Percentiles rank a stretch among this genome's conserved stretches.
Conservation (phyloP, 441 rosid species). For the Iberis amara region DNA sequence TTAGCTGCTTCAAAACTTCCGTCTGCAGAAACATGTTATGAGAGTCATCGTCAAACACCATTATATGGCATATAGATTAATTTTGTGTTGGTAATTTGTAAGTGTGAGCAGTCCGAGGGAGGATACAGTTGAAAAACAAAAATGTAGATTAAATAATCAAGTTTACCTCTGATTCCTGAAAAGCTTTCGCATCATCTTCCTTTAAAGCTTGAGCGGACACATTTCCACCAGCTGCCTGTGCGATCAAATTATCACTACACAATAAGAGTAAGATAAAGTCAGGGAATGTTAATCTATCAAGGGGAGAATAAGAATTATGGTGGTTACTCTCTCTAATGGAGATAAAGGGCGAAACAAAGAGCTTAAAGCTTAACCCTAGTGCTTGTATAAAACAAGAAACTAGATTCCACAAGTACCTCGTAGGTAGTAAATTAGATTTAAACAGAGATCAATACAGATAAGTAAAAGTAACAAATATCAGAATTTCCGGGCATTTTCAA, state of each 20-base stretch:
- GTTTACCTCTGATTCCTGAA: conserved; percentile 63
- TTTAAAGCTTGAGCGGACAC: conserved; percentile 43
- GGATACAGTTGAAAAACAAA: background rate
- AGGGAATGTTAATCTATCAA: background rate
- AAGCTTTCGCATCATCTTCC: conserved; percentile 63
- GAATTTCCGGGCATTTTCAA: too few species aligned
- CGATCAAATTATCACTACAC: conserved; percentile 68
- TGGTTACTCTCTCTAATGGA: too few species aligned
- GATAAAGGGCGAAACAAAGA: too few species aligned
- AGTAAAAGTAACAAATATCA: too few species aligned
- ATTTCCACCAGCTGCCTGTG: conserved; percentile 77
- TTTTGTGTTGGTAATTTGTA: background rate
- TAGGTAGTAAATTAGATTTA: too few species aligned
- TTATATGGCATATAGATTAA: background rate
- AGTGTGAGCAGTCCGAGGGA: background rate
- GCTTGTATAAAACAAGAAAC: too few species aligned
- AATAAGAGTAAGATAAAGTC: conserved; percentile 7
- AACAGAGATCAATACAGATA: too few species aligned
- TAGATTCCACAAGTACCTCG: too few species aligned
- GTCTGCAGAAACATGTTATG: conserved; percentile 46
- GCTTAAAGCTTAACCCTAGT: too few species aligned
- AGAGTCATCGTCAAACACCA: conserved; percentile 1
- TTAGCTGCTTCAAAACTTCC: conserved; percentile 78
- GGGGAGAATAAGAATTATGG: too few species aligned
- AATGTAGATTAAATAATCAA: background rate